Evolutionary conservation across 441 rosid genomes (phyloP), one percentile per base, ranked within the genome.

Genomic region (Hura crepitans): DNA sequence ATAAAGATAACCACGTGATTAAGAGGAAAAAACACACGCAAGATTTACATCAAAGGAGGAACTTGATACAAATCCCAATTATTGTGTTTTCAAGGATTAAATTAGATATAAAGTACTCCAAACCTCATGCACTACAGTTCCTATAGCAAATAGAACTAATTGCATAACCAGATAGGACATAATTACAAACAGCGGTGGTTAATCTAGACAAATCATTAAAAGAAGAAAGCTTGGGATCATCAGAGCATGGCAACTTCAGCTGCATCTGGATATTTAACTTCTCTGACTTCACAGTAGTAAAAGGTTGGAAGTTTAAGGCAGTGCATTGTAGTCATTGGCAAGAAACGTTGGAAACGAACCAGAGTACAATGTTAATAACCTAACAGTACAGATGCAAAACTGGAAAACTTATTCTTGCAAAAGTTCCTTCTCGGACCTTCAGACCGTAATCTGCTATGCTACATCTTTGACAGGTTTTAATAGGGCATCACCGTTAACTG

Each of bases 401-500:
- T 12, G 20, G 42, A 31, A 18, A 8, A 56, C 58, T 25, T 53
- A 15, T 13, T 17, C 27, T 55, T 6, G 27, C 33, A 6, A 1
- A 50, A 57, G 60, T 56, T n/a, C 47, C 49, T 1, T 35, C 33
- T 6, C 57, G 30, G 43, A 30, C 70, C 75, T 57, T 62, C 33
- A 25, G 28, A 59, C 46, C 37, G 37, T 62, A 37, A 57, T 37
- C 50, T 65, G 62, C 67, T 69, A 28, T 22, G 51, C 35, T 50
- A 23, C 70, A n/a, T 64, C 58, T 33, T 69, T 12, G 6, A 28
- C 62, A 54, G 35, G 50, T 53, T 39, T 28, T 20, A 27, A 9
- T 15, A 47, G 45, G 39, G 57, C 22, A 37, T 35, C 39, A 35
- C 39, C 39, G 7, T 35, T 35, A 35, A 0, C 13, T 51, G 62